Percentiles rank a stretch among this genome's conserved stretches.
phyloP scores from a whole-genome alignment of 164 flowering plant species.

The Stephania japonica region DNA sequence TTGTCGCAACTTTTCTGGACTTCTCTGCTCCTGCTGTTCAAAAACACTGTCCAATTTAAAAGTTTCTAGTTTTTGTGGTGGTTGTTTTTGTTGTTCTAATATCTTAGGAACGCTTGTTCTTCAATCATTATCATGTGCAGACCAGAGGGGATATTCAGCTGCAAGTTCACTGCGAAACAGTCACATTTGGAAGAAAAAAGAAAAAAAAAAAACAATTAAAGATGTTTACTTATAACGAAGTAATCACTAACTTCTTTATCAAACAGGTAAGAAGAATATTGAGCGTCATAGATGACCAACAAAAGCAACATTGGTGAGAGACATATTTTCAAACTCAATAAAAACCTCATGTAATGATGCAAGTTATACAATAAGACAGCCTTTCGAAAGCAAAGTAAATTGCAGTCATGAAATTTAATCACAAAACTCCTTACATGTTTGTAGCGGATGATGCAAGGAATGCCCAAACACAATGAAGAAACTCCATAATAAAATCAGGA shows the following conservation, averaged over 20 bases:
- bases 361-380: background rate
- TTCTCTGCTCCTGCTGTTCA: background rate
- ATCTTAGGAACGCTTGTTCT: constrained; percentile 10
- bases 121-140: constrained; percentile 19
- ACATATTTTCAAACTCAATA: no score
- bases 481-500: constrained; percentile 21
- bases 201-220: background rate
- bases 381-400: background rate
- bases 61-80: background rate
- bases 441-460: constrained; percentile 30
- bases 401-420: no score
- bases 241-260: no score
- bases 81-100: background rate
- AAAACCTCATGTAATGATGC: no score
- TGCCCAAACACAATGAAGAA: constrained; percentile 29
- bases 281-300: no score
- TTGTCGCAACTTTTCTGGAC: background rate
- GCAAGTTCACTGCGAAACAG: constrained; percentile 37
- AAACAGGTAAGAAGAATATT: no score
- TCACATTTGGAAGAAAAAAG: background rate
- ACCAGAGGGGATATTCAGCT: constrained; percentile 20
- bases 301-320: no score
- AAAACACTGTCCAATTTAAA: background rate
- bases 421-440: constrained; percentile 29
- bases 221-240: no score